Percentiles rank a stretch among this genome's conserved stretches.
Conservation (phyloP, 2,329 filamentous ascomycete genomes). For the Colletotrichum liriopes region DNA sequence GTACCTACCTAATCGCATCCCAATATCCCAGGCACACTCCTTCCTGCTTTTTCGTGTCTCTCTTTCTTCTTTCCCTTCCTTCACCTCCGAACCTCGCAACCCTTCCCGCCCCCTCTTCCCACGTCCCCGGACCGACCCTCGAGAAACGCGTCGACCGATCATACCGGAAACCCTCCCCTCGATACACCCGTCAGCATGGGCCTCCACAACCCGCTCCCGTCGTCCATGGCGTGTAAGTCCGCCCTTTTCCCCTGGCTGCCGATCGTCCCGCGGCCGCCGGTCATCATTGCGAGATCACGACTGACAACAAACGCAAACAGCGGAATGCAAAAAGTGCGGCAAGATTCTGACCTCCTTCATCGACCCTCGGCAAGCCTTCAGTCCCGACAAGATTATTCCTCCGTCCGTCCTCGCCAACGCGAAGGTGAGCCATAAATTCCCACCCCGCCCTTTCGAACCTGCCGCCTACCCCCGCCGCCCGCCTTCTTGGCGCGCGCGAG, state of each 20-base stretch:
- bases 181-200: slow-evolving; percentile 63
- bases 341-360: slow-evolving; percentile 97
- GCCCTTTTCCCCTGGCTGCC: slow-evolving; percentile 34
- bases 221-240: slow-evolving; percentile 77
- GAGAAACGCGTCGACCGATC: neutral
- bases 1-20: slow-evolving; percentile 28
- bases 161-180: slow-evolving; percentile 8
- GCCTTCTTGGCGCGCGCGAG: slow-evolving; percentile 24
- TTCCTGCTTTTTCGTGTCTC: slow-evolving; percentile 3
- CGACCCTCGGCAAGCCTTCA: slow-evolving; percentile 93
- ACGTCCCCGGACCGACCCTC: neutral
- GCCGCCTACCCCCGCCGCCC: slow-evolving; percentile 23
- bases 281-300: neutral
- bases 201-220: slow-evolving; percentile 77
- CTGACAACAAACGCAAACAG: slow-evolving; percentile 62
- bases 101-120: slow-evolving; percentile 10
- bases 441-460: slow-evolving; percentile 25
- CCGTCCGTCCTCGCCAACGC: slow-evolving; percentile 90
- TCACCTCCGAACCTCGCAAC: slow-evolving; percentile 7
- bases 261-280: slow-evolving; percentile 44
- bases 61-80: slow-evolving; percentile 13
- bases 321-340: slow-evolving; percentile 97
- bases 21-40: slow-evolving; percentile 28
- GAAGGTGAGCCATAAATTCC: slow-evolving; percentile 72
- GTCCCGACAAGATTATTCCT: slow-evolving; percentile 97